Base-by-base conservation (phyloP, 495 filamentous ascomycete species). In the Penicillium daleae region DNA sequence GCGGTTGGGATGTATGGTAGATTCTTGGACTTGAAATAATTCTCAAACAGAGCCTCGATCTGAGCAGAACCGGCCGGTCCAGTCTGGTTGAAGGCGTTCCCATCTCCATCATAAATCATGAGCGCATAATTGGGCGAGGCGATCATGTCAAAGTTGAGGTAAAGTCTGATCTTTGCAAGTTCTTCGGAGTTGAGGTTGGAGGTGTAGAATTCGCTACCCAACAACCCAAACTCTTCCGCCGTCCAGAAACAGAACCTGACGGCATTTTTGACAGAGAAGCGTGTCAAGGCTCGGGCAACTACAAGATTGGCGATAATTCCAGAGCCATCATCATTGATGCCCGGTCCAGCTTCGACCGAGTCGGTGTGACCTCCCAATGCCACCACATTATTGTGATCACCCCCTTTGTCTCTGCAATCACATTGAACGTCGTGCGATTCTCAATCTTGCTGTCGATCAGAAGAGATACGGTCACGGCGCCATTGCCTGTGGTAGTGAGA, bases 131-230 rank as follows among this genome's bases (percentile, higher is more conserved):
- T 91, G 48, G 89, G 89, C 17, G 80, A 85, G 46, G 89, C 89
- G 60, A 91, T 89, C 89, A 92, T 92, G 74, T 92, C 89, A 64
- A 90, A 89, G 78, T 92, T 90, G 66, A 92, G 86, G 67, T 90
- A 90, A 4, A 89, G 81, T 1, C 82, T 72, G 62, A 92, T 83
- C 66, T 86, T 86, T 35, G 73, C 76, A 12, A 83, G 74, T 51
- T 86, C 85, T 19, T 76, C 77, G 2, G 74, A 54, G 24, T 74
- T 65, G 55, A 84, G 78, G 24, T 69, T 67, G 26, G 80, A 73
- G 63, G 90, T 80, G 72, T 89, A 91, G 69, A 79, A 76, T 26
- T 80, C 77, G 27, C 85, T 83, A 42, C 90, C 90, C n/a, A 91
- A 69, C 24, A 89, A 80, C 56, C 87, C 88, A 53, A 79, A 81